Conservation (phyloP, 768 basidiomycete species). For the Amanita polypyramis region DNA sequence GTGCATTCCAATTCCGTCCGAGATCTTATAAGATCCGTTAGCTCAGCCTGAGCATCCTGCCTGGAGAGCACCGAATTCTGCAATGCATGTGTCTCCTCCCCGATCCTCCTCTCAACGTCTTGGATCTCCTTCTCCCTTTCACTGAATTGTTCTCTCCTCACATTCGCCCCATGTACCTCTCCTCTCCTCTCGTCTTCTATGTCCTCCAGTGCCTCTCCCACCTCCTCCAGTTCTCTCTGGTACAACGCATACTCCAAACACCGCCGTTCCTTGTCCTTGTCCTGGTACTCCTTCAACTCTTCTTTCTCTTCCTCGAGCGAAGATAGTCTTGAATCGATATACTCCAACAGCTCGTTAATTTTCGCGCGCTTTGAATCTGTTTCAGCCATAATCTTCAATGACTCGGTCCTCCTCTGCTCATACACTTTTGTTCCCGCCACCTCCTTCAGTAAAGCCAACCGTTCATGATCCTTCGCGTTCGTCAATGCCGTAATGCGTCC, state of each 20-base stretch:
- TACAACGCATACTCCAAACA: conserved; percentile 94
- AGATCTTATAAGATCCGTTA: conserved; percentile 76
- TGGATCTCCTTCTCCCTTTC: conserved; percentile 78
- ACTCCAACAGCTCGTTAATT: conserved; percentile 81
- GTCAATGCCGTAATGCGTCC: conserved; percentile 96
- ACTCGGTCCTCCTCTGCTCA: conserved; percentile 87
- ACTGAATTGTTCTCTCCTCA: conserved; percentile 73
- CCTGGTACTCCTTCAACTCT: conserved; percentile 93
- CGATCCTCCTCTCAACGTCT: conserved; percentile 66
- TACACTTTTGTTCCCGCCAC: conserved; percentile 98
- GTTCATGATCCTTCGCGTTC: conserved; percentile 93
- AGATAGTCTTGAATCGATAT: conserved; percentile 79
- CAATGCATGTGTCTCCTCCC: conserved; percentile 56
- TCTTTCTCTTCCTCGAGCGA: conserved; percentile 98
- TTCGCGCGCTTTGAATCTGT: conserved; percentile 89
- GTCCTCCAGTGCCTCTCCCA: conserved; percentile 73
- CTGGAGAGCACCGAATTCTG: conserved; percentile 64
- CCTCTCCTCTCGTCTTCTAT: conserved; percentile 74
- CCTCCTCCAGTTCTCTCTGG: conserved; percentile 84
- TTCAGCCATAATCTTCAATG: conserved; percentile 93
- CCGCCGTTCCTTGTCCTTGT: conserved; percentile 88
- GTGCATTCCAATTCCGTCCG: conserved; percentile 82
- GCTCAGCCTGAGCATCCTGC: conserved; percentile 69
- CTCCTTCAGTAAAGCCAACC: conserved; percentile 91
- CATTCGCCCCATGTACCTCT: conserved; percentile 79